Base-by-base conservation (phyloP, 192 early-diverging fungal species). In the Piromyces sp. region DNA sequence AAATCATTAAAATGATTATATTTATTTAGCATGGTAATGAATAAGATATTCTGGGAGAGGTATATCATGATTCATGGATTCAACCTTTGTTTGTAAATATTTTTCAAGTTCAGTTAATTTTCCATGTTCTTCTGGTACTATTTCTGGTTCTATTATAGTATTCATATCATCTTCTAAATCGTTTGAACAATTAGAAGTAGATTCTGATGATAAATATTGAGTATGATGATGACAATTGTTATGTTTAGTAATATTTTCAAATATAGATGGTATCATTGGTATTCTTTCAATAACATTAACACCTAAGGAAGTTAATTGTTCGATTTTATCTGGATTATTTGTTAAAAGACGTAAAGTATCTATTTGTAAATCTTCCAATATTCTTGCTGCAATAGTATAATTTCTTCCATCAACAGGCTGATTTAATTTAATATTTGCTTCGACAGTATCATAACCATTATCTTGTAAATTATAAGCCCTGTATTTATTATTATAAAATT, bases 391-490 rank as follows among this genome's bases (percentile, higher is more conserved):
- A 22, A 97, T 89, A 14, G 93, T 92, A 84, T 99, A 99, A 0
- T 91, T 93, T n/a, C 97, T 93, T n/a, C 93, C 94, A 84, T 99
- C 97, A 11, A 95, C 90, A 14, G 95, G 95, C 83, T 97, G 95
- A 84, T 95, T 92, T 30, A 99, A 87, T 79, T 95, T 84, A 29
- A 97, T 79, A 83, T 99, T 99, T 79, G 97, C 97, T 68, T 91
- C 90, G 30, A 96, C 92, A 0, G 97, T 99, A 84, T 99, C 96
- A 83, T 96, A 93, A 31, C 97, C 97, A 82, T 94, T 87, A 86
- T 99, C 97, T 83, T 97, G 96, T 36, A 99, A 87, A 84, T 99
- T 99, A 86, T 99, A 99, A 15, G 97, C 97, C 84, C 95, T 94
- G 82, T 13, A 33, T 33, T n/a, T n/a, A n/a, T 82, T 80, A 36